Evolutionary conservation across 352 stramenopile genomes (phyloP).

Genomic region (Blastocystis sp.): DNA sequence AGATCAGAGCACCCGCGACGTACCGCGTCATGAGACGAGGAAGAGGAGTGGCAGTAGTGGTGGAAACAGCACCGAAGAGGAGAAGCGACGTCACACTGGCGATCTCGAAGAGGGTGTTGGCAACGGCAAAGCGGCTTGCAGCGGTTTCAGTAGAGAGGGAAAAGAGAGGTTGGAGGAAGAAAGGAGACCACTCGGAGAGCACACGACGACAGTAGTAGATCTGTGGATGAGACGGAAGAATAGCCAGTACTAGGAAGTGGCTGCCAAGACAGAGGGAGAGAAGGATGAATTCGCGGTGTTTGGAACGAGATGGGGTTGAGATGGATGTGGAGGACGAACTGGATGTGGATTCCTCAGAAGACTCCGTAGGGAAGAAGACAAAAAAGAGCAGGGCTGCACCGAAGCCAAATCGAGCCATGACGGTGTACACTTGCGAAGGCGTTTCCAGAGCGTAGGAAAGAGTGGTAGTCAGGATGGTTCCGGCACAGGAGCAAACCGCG

Average conservation of each 20-base stretch:
- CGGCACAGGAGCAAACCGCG: constrained; percentile 2
- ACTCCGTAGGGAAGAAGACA: constrained; percentile 2
- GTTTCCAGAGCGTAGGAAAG: constrained; percentile 20
- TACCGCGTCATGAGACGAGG: not conserved
- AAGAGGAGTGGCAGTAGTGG: not conserved
- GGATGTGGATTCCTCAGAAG: not conserved
- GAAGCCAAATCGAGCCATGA: constrained; percentile 12
- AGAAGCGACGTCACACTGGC: constrained; percentile 1
- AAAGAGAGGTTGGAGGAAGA: constrained; percentile 15
- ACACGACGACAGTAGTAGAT: constrained; percentile 41
- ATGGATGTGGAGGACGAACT: no score
- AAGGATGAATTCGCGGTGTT: not conserved
- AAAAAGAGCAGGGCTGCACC: constrained; percentile 1
- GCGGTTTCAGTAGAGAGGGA: not conserved
- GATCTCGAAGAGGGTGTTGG: constrained; percentile 7
- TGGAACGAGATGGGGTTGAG: not conserved
- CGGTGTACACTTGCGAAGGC: not conserved
- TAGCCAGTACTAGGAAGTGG: not conserved
- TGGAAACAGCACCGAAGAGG: constrained; percentile 10
- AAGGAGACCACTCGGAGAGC: constrained; percentile 22
- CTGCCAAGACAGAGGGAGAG: not conserved
- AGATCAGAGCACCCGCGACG: not conserved
- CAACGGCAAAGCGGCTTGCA: not conserved
- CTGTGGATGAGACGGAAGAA: not conserved
- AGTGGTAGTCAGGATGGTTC: not conserved